Evolutionary conservation across 2,329 filamentous ascomycete species (phyloP), one percentile per base, ranked within the genome.

Genomic region (Neocatenulostroma microsporum): DNA sequence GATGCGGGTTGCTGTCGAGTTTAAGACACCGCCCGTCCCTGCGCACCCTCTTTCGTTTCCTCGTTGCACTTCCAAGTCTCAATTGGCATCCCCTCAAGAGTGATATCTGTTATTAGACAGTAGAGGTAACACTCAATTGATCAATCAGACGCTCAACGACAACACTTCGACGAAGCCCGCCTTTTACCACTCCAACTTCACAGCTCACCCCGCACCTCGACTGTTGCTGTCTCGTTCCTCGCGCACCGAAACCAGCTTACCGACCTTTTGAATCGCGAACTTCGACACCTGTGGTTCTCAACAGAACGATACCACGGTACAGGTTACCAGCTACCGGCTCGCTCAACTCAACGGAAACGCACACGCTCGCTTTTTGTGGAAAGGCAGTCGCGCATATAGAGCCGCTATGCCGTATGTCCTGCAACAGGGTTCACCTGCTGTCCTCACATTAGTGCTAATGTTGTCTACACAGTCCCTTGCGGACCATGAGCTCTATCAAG

Each of bases 71-170:
- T 32, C 34, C 18, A 19, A 14, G 8, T 9, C 19, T 23, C 26
- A 12, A 3, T 14, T 34, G 21, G 20, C 28, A 27, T 34, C 31
- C 30, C 37, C 36, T 39, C 42, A 30, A 24, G 34, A 23, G 21
- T 27, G 32, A 41, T 36, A 39, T 48, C 48, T 53, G 49, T 53
- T 52, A 55, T 51, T 51, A 53, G 50, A 53, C 50, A 51, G 38
- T 34, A n/a, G 36, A 42, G 40, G 31, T 33, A 17, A 21, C 27
- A 18, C 39, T 29, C 21, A 30, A 30, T 23, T n/a, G n/a, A n/a
- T n/a, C n/a, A n/a, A n/a, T n/a, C n/a, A n/a, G n/a, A n/a, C n/a
- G n/a, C n/a, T n/a, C n/a, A n/a, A n/a, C n/a, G n/a, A n/a, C n/a
- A n/a, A n/a, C n/a, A n/a, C n/a, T n/a, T n/a, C n/a, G n/a, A n/a